Base-by-base conservation (phyloP, 768 basidiomycete species). In the Phanerochaete carnosa region DNA sequence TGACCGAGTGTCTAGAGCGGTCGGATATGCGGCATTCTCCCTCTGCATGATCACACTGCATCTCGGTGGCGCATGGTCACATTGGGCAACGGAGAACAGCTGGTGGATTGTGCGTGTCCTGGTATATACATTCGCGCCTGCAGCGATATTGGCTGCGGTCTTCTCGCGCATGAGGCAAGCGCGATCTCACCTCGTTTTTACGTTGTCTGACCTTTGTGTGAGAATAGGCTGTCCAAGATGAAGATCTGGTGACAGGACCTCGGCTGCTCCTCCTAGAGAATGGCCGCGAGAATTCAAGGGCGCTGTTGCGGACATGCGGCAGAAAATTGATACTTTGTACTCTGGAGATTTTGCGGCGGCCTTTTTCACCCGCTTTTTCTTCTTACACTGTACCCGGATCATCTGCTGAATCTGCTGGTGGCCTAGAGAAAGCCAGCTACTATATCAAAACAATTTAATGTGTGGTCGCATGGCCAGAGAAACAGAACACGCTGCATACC, bases 1-100 rank as follows among this genome's bases (percentile, higher is more conserved):
- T 25, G 56, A 33, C 45, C 22, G 28, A 2, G n/a, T 2, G 28
- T 30, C 13, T 39, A 28, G 64, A 88, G 90, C 88, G 19, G 91
- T 89, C 0, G 93, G 93, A 9, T 94, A 94, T 65, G 50, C 87
- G 19, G 71, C 94, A 12, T 83, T 90, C 57, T 79, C 84, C 0
- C 62, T 83, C 5, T 70, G 90, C 33, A 67, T 94, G 35, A 70
- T 83, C 43, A 89, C 89, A 0, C 79, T 83, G 2, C 75, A 90
- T 66, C 77, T 94, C 1, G 92, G 86, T 12, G 92, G 92, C 1
- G 83, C 74, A 2, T 85, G 84, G 81, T 91, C 90, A 2, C 59
- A 65, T 46, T 94, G 88, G 89, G 76, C 77, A 19, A 66, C 64
- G 3, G 69, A 57, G 7, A 69, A 82, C 62, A 79, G 70, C 56